phyloP scores from a whole-genome alignment of 441 rosid genomes.

The Hypseocharis bilobata region DNA sequence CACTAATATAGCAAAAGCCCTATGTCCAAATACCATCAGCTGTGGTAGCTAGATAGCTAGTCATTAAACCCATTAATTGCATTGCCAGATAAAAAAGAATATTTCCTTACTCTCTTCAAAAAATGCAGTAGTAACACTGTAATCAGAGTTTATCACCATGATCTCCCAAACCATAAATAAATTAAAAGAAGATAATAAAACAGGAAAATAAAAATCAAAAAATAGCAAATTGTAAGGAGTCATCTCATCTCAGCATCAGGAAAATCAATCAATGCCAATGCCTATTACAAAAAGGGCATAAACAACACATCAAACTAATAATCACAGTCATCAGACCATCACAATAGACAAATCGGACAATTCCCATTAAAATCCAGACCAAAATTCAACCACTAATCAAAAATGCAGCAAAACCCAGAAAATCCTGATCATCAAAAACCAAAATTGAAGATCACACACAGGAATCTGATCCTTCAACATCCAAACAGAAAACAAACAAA shows the following conservation, averaged over 20 bases:
- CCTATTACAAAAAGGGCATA: conserved; percentile 15
- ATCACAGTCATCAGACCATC: conserved; percentile 22
- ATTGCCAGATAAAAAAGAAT: background rate
- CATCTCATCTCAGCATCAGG: background rate
- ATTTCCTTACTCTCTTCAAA: background rate
- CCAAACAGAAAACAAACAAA: conserved; percentile 21
- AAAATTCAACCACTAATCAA: conserved; percentile 12
- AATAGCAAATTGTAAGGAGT: background rate
- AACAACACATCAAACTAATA: conserved; percentile 18
- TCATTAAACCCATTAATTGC: background rate
- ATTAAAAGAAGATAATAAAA: background rate
- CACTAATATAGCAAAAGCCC: background rate
- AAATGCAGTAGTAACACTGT: background rate
- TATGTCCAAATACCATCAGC: background rate
- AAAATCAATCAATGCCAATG: conserved; percentile 9
- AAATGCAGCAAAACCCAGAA: conserved; percentile 23
- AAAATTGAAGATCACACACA: conserved; percentile 3
- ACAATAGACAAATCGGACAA: conserved; percentile 17
- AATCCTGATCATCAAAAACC: conserved; percentile 25
- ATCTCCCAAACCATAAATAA: conserved; percentile 5
- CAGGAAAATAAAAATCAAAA: background rate
- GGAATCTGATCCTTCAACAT: conserved; percentile 24
- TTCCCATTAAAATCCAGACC: conserved; percentile 16
- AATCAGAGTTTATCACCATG: background rate
- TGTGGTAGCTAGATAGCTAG: background rate